Conservation (phyloP, 352 stramenopile species). For the Globisporangium acanthophoron region DNA sequence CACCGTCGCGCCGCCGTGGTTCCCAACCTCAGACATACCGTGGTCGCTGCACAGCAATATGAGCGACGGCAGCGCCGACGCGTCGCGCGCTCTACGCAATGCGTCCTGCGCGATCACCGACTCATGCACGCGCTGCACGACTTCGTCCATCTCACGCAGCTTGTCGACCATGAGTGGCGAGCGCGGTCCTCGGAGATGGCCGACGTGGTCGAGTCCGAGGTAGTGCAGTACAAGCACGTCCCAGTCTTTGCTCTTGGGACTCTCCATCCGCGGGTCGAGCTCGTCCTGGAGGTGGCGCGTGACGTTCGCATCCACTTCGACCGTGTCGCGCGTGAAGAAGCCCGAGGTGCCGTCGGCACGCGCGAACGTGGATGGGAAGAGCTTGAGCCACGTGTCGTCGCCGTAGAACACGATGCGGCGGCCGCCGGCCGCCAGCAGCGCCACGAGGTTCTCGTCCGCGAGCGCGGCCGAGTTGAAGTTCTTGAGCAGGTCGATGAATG, state of each 20-base stretch:
- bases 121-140: slow-evolving; percentile 54
- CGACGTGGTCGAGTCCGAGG: slow-evolving; percentile 82
- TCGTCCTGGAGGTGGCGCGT: slow-evolving; percentile 82
- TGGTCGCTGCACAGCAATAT: slow-evolving; percentile 84
- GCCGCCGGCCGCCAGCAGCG: slow-evolving; percentile 36
- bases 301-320: slow-evolving; percentile 84
- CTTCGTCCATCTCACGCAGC: slow-evolving; percentile 76
- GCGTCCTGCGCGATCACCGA: slow-evolving; percentile 59
- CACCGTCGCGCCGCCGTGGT: slow-evolving; percentile 78
- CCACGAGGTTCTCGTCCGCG: slow-evolving; percentile 66
- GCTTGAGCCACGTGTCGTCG: slow-evolving; percentile 88
- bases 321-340: slow-evolving; percentile 86
- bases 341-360: slow-evolving; percentile 77
- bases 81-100: slow-evolving; percentile 17
- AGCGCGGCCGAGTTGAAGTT: slow-evolving; percentile 88
- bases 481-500: slow-evolving; percentile 89
- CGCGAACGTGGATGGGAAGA: slow-evolving; percentile 72
- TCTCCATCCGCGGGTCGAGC: slow-evolving; percentile 64
- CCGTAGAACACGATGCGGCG: slow-evolving; percentile 82
- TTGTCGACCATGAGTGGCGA: slow-evolving; percentile 78
- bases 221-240: slow-evolving; percentile 86
- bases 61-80: slow-evolving; percentile 38
- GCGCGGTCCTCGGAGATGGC: slow-evolving; percentile 72
- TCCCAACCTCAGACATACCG: slow-evolving; percentile 87
- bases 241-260: slow-evolving; percentile 70